phyloP scores from a whole-genome alignment of 2,329 filamentous ascomycete genomes.

The Aspergillus thermomutatus region DNA sequence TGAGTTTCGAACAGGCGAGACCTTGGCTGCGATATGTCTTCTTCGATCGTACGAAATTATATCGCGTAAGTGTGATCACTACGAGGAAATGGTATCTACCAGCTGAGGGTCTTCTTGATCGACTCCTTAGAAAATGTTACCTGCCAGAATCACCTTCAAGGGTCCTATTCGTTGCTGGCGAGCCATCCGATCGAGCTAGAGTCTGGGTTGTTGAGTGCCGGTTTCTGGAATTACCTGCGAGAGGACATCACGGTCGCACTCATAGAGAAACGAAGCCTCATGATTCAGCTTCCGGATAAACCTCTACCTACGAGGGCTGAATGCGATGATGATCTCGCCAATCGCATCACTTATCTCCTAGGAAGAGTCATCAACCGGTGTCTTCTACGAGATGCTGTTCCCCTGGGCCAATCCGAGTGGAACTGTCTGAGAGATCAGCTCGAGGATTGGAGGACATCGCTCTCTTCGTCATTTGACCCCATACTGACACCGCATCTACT shows the following conservation, averaged over 20 bases:
- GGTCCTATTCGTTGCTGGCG: constrained; percentile 46
- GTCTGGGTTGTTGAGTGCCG: constrained; percentile 36
- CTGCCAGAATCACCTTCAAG: constrained; percentile 46
- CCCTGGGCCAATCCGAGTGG: constrained; percentile 8
- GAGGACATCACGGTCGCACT: constrained; percentile 56
- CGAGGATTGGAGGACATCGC: constrained; percentile 26
- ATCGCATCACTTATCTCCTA: constrained; percentile 43
- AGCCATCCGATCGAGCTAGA: constrained; percentile 20
- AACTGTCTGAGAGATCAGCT: constrained; percentile 19
- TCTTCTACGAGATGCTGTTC: constrained; percentile 20
- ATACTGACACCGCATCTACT: constrained; percentile 16
- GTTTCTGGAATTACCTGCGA: constrained; percentile 52
- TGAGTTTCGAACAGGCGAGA: constrained; percentile 36
- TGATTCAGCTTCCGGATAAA: constrained; percentile 36
- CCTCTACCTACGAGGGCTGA: constrained; percentile 11
- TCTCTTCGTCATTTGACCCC: constrained; percentile 32
- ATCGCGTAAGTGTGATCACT: constrained; percentile 30
- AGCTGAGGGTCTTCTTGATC: not conserved
- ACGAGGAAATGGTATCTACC: not conserved
- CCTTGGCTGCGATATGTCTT: constrained; percentile 47
- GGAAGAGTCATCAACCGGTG: constrained; percentile 44
- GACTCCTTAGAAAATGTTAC: constrained; percentile 33
- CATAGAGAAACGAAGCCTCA: constrained; percentile 41
- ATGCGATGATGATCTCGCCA: constrained; percentile 36
- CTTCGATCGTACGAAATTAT: constrained; percentile 51